A percentile compares a stretch with the other conserved stretches of the same genome.
phyloP scores from a whole-genome alignment of 768 basidiomycete genomes.

The Cyclocybe cylindracea region DNA sequence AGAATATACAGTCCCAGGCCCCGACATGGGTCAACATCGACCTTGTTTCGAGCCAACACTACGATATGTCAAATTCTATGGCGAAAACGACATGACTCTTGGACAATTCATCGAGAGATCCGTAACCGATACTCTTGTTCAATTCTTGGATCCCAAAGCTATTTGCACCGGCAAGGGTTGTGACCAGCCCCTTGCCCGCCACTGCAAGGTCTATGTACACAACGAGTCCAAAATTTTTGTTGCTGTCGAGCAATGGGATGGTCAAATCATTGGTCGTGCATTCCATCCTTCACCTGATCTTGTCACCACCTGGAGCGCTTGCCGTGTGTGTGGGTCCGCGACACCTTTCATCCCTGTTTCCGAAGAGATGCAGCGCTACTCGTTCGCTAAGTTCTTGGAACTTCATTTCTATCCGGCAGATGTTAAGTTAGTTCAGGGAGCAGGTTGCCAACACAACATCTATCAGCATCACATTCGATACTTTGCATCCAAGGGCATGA shows the following conservation, averaged over 20 bases:
- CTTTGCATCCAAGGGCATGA: constrained; percentile 82
- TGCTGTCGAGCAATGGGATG: constrained; percentile 88
- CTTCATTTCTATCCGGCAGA: constrained; percentile 94
- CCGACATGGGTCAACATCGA: constrained; percentile 65
- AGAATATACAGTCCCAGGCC: constrained; percentile 77
- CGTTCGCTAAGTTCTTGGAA: constrained; percentile 95
- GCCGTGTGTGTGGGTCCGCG: constrained; percentile 73
- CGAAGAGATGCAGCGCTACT: constrained; percentile 90
- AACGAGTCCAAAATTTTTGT: constrained; percentile 81
- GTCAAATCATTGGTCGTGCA: constrained; percentile 63
- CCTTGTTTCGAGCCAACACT: constrained; percentile 78
- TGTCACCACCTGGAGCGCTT: constrained; percentile 91
- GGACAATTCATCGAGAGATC: constrained; percentile 91
- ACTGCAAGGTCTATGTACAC: constrained; percentile 91
- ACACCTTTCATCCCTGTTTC: constrained; percentile 90
- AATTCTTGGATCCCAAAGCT: constrained; percentile 73
- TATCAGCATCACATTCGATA: constrained; percentile 92
- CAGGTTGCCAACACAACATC: constrained; percentile 92
- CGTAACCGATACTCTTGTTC: constrained; percentile 65
- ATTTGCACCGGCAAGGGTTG: constrained; percentile 86
- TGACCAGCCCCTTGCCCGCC: constrained; percentile 74
- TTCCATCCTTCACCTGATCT: constrained; percentile 65
- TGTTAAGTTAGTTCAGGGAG: constrained; percentile 81
- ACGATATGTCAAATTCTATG: constrained; percentile 83
- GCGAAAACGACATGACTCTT: constrained; percentile 88